Conservation (phyloP, 1,284 basidiomycete genomes). For the Athelia psychrophila region DNA sequence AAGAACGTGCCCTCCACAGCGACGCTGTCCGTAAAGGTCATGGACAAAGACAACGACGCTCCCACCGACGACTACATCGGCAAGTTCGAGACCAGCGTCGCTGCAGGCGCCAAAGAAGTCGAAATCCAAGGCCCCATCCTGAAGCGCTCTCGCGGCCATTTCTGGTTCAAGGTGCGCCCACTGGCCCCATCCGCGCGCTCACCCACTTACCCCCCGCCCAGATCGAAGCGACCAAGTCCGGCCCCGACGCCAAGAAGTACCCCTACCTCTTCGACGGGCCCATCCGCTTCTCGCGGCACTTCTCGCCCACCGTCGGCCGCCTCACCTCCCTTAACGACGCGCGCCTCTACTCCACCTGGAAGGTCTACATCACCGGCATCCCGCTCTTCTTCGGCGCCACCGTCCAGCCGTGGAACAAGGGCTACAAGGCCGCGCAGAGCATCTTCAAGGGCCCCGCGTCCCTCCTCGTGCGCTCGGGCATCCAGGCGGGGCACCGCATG, state of each 20-base stretch:
- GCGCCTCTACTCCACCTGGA: constrained; percentile 79
- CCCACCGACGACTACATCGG: constrained; percentile 65
- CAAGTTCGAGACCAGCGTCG: constrained; percentile 51
- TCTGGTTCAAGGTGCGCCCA: constrained; percentile 60
- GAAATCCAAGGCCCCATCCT: constrained; percentile 53
- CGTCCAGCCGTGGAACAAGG: constrained; percentile 63
- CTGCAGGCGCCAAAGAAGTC: constrained; percentile 56
- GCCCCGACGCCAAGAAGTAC: constrained; percentile 31
- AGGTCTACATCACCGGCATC: constrained; percentile 64
- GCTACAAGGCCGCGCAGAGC: constrained; percentile 65
- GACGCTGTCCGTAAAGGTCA: constrained; percentile 50
- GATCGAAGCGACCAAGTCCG: constrained; percentile 40
- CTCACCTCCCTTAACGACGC: constrained; percentile 58
- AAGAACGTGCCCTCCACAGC: constrained; percentile 69
- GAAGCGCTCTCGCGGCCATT: constrained; percentile 50
- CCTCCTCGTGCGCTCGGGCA: constrained; percentile 59
- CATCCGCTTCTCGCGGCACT: constrained; percentile 65
- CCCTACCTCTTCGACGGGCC: constrained; percentile 73
- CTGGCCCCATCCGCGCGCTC: not conserved
- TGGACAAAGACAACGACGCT: constrained; percentile 63
- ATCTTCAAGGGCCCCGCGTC: constrained; percentile 66
- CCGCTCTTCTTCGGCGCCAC: constrained; percentile 55
- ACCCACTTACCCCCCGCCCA: constrained; percentile 12
- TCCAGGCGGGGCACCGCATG: constrained; percentile 68
- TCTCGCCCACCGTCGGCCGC: constrained; percentile 62